These are phyloP conservation scores for Aciculoconidium aculeatum DNA, from an alignment of 805 yeast genomes.

Conservation along the genomic window DNA sequence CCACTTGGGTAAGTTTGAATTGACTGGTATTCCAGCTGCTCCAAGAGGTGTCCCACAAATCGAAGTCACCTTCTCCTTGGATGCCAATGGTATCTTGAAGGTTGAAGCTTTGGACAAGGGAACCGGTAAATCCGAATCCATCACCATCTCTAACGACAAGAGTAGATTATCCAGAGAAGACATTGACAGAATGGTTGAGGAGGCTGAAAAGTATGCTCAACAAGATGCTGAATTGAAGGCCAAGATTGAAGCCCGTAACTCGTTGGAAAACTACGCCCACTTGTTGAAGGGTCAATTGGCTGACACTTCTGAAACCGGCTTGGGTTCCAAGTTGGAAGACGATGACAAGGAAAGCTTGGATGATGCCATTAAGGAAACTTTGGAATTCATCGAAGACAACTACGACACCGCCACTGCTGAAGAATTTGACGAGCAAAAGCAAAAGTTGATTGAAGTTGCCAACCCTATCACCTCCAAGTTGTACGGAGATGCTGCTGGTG, in stretches of 20 bases:
- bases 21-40: slow-evolving; percentile 96
- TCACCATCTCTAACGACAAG: slow-evolving; percentile 97
- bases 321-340: slow-evolving; percentile 76
- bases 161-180: slow-evolving; percentile 97
- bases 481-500: slow-evolving; percentile 43
- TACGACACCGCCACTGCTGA: slow-evolving; percentile 83
- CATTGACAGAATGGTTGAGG: slow-evolving; percentile 96
- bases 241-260: slow-evolving; percentile 38
- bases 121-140: slow-evolving; percentile 97
- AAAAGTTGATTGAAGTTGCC: slow-evolving; percentile 72
- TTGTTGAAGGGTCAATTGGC: slow-evolving; percentile 42
- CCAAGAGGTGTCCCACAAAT: slow-evolving; percentile 99
- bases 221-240: slow-evolving; percentile 42
- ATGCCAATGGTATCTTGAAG: slow-evolving; percentile 99
- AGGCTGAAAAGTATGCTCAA: slow-evolving; percentile 82
- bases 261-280: slow-evolving; percentile 42
- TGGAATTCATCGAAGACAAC: slow-evolving; percentile 84
- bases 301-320: slow-evolving; percentile 34
- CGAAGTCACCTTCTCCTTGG: slow-evolving; percentile 98
- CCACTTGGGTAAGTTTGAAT: slow-evolving; percentile 96
- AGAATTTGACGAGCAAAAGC: slow-evolving; percentile 90
- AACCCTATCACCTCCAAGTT: slow-evolving; percentile 90
- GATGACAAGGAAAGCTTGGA: slow-evolving; percentile 85
- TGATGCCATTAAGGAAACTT: slow-evolving; percentile 82
- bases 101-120: slow-evolving; percentile 98